phyloP scores from a whole-genome alignment of 1,139 yeast genomes.

The Taphrina wiesneri region DNA sequence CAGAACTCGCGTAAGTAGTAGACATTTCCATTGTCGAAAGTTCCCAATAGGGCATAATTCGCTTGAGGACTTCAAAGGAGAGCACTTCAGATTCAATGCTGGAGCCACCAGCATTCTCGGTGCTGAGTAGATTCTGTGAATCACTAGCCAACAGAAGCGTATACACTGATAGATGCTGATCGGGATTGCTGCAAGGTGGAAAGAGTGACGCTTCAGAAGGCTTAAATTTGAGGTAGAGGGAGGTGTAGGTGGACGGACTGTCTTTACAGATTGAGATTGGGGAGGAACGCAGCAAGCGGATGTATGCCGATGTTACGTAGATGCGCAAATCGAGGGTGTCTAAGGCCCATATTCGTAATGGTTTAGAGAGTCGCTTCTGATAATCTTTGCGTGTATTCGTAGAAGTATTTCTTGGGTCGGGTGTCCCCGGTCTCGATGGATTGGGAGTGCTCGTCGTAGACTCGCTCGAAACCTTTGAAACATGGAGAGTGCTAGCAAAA shows the following conservation, averaged over 20 bases:
- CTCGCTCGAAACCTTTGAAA: background rate
- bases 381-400: background rate
- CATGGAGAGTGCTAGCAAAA: background rate
- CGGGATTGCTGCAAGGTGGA: background rate
- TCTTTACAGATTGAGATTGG: constrained; percentile 1
- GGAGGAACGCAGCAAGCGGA: background rate
- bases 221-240: background rate
- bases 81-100: constrained; percentile 14
- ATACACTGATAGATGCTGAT: constrained; percentile 5
- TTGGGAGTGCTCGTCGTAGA: background rate
- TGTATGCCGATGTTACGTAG: constrained; percentile 10
- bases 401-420: background rate
- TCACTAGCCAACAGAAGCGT: constrained; percentile 3
- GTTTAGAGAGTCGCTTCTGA: constrained; percentile 5
- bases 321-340: constrained; percentile 7
- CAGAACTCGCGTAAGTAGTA: constrained; percentile 2
- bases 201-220: background rate
- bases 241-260: background rate
- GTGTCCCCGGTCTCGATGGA: background rate
- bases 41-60: constrained; percentile 20
- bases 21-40: constrained; percentile 19
- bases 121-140: constrained; percentile 1
- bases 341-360: constrained; percentile 7
- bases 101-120: constrained; percentile 14
- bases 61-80: constrained; percentile 9